Evolutionary conservation across 2,329 filamentous ascomycete genomes (phyloP).

Genomic region (Claviceps maximensis): DNA sequence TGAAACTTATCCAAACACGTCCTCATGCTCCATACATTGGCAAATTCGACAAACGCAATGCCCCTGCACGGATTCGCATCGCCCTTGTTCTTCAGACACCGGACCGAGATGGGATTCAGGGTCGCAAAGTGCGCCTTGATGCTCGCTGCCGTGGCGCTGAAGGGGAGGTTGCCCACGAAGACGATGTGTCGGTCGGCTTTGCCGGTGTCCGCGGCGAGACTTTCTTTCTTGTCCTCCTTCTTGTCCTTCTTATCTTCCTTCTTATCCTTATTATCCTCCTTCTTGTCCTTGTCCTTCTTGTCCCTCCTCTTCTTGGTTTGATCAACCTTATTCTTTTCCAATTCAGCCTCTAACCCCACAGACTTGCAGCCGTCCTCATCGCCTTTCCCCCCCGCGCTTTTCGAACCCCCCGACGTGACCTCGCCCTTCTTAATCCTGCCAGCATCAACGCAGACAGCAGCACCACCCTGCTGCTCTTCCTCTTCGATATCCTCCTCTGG

Average conservation of each 20-base stretch:
- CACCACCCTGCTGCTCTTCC: conserved; percentile 8
- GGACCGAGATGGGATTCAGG: conserved; percentile 37
- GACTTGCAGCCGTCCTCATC: conserved; percentile 8
- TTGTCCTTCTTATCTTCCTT: conserved; percentile 17
- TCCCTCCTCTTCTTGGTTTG: no score
- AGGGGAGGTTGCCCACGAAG: conserved; percentile 67
- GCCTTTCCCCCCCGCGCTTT: conserved; percentile 8
- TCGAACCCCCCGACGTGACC: conserved; percentile 10
- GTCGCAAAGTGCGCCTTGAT: conserved; percentile 67
- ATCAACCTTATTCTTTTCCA: conserved; percentile 10
- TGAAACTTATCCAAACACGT: conserved; percentile 85
- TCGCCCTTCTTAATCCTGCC: conserved; percentile 13
- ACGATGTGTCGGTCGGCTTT: conserved; percentile 20
- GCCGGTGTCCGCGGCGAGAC: conserved; percentile 9
- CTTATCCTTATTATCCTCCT: conserved; percentile 15
- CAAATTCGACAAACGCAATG: conserved; percentile 82
- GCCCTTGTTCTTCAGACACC: conserved; percentile 57
- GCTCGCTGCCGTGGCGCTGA: conserved; percentile 56
- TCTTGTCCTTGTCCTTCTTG: conserved; percentile 8
- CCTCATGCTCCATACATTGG: conserved; percentile 77
- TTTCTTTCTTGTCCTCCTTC: not conserved
- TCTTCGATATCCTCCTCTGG: conserved; percentile 20
- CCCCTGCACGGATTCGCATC: conserved; percentile 53
- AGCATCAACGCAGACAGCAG: conserved; percentile 10
- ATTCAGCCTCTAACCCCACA: conserved; percentile 10